Base-by-base conservation (phyloP, 495 filamentous ascomycete genomes). In the Trypethelium eluteriae region DNA sequence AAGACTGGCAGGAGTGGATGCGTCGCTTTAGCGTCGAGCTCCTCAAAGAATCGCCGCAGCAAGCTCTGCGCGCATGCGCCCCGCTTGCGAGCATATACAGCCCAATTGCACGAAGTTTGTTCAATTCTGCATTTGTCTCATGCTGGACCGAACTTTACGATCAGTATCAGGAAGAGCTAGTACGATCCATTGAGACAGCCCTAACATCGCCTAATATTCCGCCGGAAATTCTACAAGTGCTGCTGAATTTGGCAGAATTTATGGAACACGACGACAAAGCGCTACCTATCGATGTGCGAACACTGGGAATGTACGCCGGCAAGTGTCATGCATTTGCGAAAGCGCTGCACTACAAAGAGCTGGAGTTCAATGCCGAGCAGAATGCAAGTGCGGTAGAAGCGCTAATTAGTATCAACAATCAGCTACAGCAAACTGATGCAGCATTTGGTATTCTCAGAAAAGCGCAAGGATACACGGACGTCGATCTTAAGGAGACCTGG, bases 251-350 rank as follows among this genome's bases (percentile, higher is more conserved):
- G 14, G 94, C 93, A 2, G 94, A 99, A 71, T 99, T 98, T 75
- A 99, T 99, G 94, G 94, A 99, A 72, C 94, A 99, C 71, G 94
- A 98, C 72, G 94, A 99, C 74, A 98, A 98, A 73, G 94, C 94
- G 5, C 83, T 99, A 34, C 94, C 94, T 16, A 97, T 99, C 70
- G 95, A 99, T 75, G 96, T 99, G 66, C 85, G 94, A 39, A 89
- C 90, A 1, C 80, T 98, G 41, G 94, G 95, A 25, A 89, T 91
- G 71, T 95, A 96, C 73, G 94, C 94, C 14, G 92, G 87, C 0
- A 92, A 93, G 71, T 98, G 95, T 64, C 94, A 99, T 77, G 94
- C 94, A 5, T 98, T 94, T 75, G 94, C 94, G 18, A 99, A 99
- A 75, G 94, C 94, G 10, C 83, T 99, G 25, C 94, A 99, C 70